Conservation (phyloP, 805 yeast species). For the Blastobotrys robertii region DNA sequence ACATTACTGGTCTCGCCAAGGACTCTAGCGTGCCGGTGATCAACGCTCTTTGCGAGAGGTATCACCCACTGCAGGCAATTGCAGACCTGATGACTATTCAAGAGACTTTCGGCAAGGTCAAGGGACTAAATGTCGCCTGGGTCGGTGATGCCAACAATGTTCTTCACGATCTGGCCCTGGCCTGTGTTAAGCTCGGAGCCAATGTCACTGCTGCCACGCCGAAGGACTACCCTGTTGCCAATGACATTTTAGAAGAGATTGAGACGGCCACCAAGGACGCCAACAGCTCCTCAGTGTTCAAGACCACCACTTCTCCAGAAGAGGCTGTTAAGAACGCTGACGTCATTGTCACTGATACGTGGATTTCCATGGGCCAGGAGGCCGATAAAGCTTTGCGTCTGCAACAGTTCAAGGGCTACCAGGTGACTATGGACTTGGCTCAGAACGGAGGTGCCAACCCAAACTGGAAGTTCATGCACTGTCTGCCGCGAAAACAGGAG, state of each 20-base stretch:
- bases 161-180: slow-evolving; percentile 84
- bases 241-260: slow-evolving; percentile 46
- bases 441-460: slow-evolving; percentile 44
- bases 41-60: slow-evolving; percentile 85
- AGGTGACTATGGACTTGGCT: slow-evolving; percentile 62
- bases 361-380: slow-evolving; percentile 98
- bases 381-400: slow-evolving; percentile 60
- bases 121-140: slow-evolving; percentile 76
- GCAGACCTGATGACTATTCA: slow-evolving; percentile 82
- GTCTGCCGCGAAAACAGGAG: slow-evolving; percentile 90
- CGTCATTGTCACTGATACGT: slow-evolving; percentile 88
- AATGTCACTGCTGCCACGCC: slow-evolving; percentile 82
- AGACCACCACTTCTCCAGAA: slow-evolving; percentile 61
- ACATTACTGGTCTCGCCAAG: slow-evolving; percentile 65
- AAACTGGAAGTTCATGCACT: slow-evolving; percentile 92
- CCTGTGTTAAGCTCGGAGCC: slow-evolving; percentile 76
- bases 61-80: slow-evolving; percentile 92
- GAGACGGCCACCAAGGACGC: slow-evolving; percentile 40
- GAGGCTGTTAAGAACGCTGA: slow-evolving; percentile 66
- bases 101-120: slow-evolving; percentile 50
- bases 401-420: slow-evolving; percentile 78
- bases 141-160: slow-evolving; percentile 96
- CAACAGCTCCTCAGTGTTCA: slow-evolving; percentile 30
- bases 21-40: slow-evolving; percentile 85
- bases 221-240: slow-evolving; percentile 52